phyloP scores from a whole-genome alignment of 306 rosid species.

The Cicer pinnatifidum region DNA sequence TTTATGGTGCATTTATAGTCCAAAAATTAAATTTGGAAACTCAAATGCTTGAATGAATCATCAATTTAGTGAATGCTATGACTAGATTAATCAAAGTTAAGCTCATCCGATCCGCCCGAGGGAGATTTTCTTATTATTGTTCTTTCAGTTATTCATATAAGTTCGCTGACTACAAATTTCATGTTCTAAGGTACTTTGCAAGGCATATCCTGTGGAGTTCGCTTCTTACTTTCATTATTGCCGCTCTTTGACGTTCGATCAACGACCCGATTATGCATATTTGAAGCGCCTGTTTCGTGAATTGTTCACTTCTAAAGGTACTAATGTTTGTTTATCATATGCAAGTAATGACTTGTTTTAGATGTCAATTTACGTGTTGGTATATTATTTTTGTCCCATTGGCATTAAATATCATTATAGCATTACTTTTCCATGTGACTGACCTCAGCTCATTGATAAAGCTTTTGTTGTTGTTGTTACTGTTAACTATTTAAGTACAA shows the following conservation, averaged over 20 bases:
- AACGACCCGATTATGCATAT: slow-evolving; percentile 70
- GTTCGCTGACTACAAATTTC: slow-evolving; percentile 5
- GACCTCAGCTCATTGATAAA: not conserved
- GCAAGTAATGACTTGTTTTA: not conserved
- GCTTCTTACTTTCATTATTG: slow-evolving; percentile 77
- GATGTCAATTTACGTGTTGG: slow-evolving; percentile 19
- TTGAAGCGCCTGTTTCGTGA: slow-evolving; percentile 68
- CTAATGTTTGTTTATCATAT: slow-evolving; percentile 4
- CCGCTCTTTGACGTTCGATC: slow-evolving; percentile 69
- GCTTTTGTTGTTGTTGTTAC: not conserved
- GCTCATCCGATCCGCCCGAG: not conserved
- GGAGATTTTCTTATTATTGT: slow-evolving; percentile 1
- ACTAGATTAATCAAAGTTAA: not conserved
- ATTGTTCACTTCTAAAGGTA: slow-evolving; percentile 64
- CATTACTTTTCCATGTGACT: not conserved
- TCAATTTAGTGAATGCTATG: not conserved
- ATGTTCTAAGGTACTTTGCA: slow-evolving; percentile 58
- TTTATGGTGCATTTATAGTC: not conserved
- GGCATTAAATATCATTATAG: not conserved
- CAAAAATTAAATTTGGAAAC: not conserved
- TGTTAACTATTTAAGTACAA: not conserved
- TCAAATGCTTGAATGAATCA: slow-evolving; percentile 3
- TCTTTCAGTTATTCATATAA: not conserved
- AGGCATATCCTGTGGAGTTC: slow-evolving; percentile 63
- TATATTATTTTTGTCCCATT: not conserved